Evolutionary conservation across 2,329 filamentous ascomycete species (phyloP), one percentile per base, ranked within the genome.

Genomic region (Penicillium aurantiogriseum): DNA sequence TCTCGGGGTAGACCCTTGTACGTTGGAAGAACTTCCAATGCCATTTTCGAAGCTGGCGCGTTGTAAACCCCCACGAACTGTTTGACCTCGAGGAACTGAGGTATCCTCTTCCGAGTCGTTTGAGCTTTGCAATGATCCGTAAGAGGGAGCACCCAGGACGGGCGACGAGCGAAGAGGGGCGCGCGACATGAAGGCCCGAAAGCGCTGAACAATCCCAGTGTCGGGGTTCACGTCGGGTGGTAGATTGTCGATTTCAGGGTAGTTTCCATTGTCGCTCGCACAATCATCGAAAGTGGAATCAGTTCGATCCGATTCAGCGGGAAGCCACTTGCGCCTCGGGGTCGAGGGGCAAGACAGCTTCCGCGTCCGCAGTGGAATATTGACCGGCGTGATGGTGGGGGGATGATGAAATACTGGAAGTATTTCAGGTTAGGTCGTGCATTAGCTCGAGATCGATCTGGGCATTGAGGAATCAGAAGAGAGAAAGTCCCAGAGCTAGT

Each of bases 121-220:
- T 33, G 74, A 71, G 5, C 71, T 76, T 38, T 82, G 83, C 23
- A 84, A 78, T 5, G 83, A 83, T 54, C 85, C 84, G 70, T 87
- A 87, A 17, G 84, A 85, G 23, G 83, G 82, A 36, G 83, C 85
- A 56, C 83, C 84, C 69, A 83, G 80, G 35, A 82, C 83, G 43
- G 84, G 84, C 62, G 84, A 83, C 49, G 84, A 84, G 59, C 83
- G 81, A 53, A 87, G 79, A 57, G 84, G 84, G 60, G 80, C 76
- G 69, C 76, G 77, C 59, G 79, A 81, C 79, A 81, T 81, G 56
- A 74, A 60, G 59, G 40, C 44, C 52, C 57, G 48, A 42, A 60
- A 44, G 36, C 48, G 63, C 48, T 63, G 63, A 45, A 52, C 55
- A 49, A 63, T 62, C 33, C 36, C 47, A 38, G 51, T 31, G 39